Evolutionary conservation across 2,329 filamentous ascomycete genomes (phyloP), one percentile per base, ranked within the genome.

Genomic region (Stemphylium beticola): DNA sequence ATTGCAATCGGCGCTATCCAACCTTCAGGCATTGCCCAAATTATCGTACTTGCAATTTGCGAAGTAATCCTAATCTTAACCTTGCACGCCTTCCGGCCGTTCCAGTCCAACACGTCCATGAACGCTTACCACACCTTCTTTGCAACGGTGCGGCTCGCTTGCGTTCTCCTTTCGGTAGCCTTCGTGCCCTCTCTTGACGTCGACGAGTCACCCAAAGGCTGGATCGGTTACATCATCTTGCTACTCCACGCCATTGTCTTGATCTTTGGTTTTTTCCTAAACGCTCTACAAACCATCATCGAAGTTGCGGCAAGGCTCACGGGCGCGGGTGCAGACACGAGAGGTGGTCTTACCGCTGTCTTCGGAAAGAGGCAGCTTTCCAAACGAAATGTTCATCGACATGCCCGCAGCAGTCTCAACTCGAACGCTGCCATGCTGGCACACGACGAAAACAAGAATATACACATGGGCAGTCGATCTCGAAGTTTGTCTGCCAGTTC

Each of bases 111-210:
- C 18, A 98, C 95, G 0, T 97, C 93, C 24, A 99, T 99, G 95
- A 98, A 98, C 71, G 86, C 91, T 9, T 97, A 97, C 64, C 93
- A 98, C 67, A 91, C 89, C 2, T 86, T 92, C 58, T 96, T 97
- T 74, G 86, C 92, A 0, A 78, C 83, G 2, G 80, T 96, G 12
- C 87, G 95, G 31, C 87, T 97, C 29, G 77, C 91, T 42, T 89
- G 89, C 0, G 72, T 78, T 14, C 68, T 82, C 12, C 75, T 82
- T 4, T 79, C 76, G 53, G 75, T 81, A 17, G 78, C 93, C 1
- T 99, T 99, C 73, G 86, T 93, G 11, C 92, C 93, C 1, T 89
- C 89, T 1, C 82, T 99, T 3, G 88, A 87, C 18, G 87, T 97
- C 4, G 84, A 85, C 0, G 89, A 96, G 68, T 86, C 89, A 0